A percentile compares a stretch with the other conserved stretches of the same genome.
Conservation (phyloP, 2,329 filamentous ascomycete species). For the Neopestalotiopsis rosae region DNA sequence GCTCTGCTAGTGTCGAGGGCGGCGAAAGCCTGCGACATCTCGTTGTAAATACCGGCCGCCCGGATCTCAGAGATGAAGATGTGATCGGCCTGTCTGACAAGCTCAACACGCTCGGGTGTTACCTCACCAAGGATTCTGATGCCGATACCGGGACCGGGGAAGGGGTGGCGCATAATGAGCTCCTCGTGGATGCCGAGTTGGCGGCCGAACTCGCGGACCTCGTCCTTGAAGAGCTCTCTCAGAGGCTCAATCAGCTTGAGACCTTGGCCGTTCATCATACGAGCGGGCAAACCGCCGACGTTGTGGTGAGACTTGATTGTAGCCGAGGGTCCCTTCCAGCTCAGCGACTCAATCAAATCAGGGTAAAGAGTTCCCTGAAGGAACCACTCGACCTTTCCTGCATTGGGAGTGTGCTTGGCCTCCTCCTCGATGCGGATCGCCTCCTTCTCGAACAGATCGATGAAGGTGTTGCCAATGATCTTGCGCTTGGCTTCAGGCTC, state of each 20-base stretch:
- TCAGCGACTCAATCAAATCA: slow-evolving; percentile 52
- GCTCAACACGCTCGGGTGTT: slow-evolving; percentile 77
- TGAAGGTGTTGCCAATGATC: slow-evolving; percentile 79
- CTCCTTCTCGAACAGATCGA: slow-evolving; percentile 83
- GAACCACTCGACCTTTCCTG: slow-evolving; percentile 84
- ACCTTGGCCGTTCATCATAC: slow-evolving; percentile 36
- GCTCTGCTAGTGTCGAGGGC: slow-evolving; percentile 49
- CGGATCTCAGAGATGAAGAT: slow-evolving; percentile 82
- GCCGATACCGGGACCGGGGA: slow-evolving; percentile 72
- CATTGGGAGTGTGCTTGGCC: slow-evolving; percentile 68
- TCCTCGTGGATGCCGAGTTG: slow-evolving; percentile 74
- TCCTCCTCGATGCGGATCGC: slow-evolving; percentile 72
- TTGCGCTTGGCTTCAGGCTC: slow-evolving; percentile 90
- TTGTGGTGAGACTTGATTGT: slow-evolving; percentile 59
- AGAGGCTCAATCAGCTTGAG: slow-evolving; percentile 78
- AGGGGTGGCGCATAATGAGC: slow-evolving; percentile 80
- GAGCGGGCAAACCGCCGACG: slow-evolving; percentile 46
- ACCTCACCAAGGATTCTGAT: slow-evolving; percentile 86
- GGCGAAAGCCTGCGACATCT: slow-evolving; percentile 59
- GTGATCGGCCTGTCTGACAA: slow-evolving; percentile 76
- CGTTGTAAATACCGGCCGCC: slow-evolving; percentile 72
- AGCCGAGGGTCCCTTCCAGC: slow-evolving; percentile 53
- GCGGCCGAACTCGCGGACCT: slow-evolving; percentile 73
- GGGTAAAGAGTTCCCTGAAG: slow-evolving; percentile 83
- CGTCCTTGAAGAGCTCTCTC: slow-evolving; percentile 65